Conservation (phyloP, 257 asterid genomes). For the Solanum gracilifrons region DNA sequence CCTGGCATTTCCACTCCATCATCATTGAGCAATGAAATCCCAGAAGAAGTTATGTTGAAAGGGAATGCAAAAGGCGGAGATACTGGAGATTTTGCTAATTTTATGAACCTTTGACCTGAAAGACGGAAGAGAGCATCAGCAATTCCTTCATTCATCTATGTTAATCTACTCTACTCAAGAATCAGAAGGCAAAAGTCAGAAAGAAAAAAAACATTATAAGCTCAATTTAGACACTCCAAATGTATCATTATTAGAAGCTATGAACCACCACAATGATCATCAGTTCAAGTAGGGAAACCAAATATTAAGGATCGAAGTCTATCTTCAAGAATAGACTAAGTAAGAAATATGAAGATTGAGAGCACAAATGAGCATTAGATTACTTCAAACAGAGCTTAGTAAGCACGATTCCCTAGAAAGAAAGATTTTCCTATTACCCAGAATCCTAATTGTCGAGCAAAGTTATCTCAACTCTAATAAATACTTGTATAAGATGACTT, state of each 20-base stretch:
- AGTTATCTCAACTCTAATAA: background rate
- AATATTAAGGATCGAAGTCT: background rate
- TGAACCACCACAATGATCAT: background rate
- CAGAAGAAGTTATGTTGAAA: conserved; percentile 50
- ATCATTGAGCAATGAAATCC: conserved; percentile 53
- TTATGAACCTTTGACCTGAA: conserved; percentile 71
- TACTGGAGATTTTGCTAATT: conserved; percentile 73
- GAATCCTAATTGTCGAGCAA: background rate
- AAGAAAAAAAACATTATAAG: background rate
- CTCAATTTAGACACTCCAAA: background rate
- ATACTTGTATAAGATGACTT: background rate
- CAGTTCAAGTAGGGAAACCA: background rate
- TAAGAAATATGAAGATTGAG: background rate
- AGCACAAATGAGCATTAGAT: background rate
- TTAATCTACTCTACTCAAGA: background rate
- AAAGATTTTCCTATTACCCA: background rate
- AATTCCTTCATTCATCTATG: background rate
- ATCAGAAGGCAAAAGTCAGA: background rate
- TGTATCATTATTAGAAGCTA: background rate
- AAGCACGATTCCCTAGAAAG: background rate
- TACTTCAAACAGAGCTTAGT: background rate
- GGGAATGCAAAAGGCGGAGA: conserved; percentile 61
- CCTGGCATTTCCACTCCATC: conserved; percentile 63
- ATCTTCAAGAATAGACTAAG: background rate
- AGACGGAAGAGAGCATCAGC: conserved; percentile 1